These are phyloP conservation scores for Pyrenochaeta sp. DNA, from an alignment of 2,329 filamentous ascomycete genomes.

Conservation along the genomic window DNA sequence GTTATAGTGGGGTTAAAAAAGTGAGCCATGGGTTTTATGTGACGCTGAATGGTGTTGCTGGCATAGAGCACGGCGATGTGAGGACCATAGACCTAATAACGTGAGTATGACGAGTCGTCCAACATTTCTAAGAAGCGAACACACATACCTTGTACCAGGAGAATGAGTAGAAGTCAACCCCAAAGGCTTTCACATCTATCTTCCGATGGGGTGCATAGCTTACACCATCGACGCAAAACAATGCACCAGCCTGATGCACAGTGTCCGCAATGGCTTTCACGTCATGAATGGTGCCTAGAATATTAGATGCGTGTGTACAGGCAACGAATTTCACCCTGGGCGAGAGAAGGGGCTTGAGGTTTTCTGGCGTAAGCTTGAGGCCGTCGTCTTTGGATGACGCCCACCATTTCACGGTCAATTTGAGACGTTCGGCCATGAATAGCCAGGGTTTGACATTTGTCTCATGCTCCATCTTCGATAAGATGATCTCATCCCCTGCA, in stretches of 20 bases:
- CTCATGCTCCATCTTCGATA: conserved; percentile 79
- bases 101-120: neutral
- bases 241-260: conserved; percentile 62
- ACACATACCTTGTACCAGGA: conserved; percentile 75
- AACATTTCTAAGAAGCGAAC: too few relatives aligned
- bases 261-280: conserved; percentile 63
- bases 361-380: conserved; percentile 66
- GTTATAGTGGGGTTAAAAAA: conserved; percentile 71
- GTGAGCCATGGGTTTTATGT: conserved; percentile 68
- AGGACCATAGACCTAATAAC: conserved; percentile 71
- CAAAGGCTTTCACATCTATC: conserved; percentile 73
- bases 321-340: conserved; percentile 73
- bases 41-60: conserved; percentile 62
- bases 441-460: conserved; percentile 80
- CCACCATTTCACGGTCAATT: conserved; percentile 77
- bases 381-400: conserved; percentile 54
- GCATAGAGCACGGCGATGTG: conserved; percentile 77
- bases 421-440: conserved; percentile 68
- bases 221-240: conserved; percentile 79
- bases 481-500: conserved; percentile 69
- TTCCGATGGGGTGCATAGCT: conserved; percentile 77
- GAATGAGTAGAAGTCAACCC: conserved; percentile 79
- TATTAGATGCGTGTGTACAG: conserved; percentile 77
- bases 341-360: conserved; percentile 67
- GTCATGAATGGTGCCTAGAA: conserved; percentile 75